Base-by-base conservation (phyloP, 371 early-diverging fungal genomes). In the Rozella allomycis region DNA sequence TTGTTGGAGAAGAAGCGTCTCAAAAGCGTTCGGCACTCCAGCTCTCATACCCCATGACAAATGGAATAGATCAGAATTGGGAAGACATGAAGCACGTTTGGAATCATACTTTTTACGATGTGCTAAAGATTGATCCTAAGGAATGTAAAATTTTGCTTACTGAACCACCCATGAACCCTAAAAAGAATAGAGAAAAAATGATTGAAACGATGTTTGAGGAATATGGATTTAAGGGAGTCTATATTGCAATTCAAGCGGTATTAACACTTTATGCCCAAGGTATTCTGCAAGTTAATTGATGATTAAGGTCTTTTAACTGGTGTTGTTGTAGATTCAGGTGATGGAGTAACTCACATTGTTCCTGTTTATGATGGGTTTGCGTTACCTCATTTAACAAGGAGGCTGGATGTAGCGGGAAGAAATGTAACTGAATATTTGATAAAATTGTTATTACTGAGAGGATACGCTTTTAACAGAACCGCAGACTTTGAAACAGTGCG, bases 401-500 rank as follows among this genome's bases (percentile, higher is more conserved):
- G 94, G 32, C 55, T 93, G 34, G 87, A 93, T 55, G 79, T 93
- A 19, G 91, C 91, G 23, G 94, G 94, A 30, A 71, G 94, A 28
- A 82, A 86, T 50, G 83, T 93, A 21, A 90, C 94, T n/a, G 54
- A 76, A 32, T 87, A 93, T 46, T 70, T 93, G 36, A 88, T 88
- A 57, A 87, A 87, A 47, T 59, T 93, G 31, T 58, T 93, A 34
- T 67, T 83, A 29, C 66, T 78, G 18, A 76, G 87, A 26, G 96
- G 96, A 12, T 91, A 91, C 49, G 78, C 81, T 18, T 88, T 93
- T 54, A 88, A 90, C 58, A 63, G 87, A 32, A 86, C 88, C 6
- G 88, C 94, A 19, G 94, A 93, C 51, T 90, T 88, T 54, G 91
- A 93, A 50, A 87, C 88, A 11, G 84, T 88, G 20, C 76, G 90